Base-by-base conservation (phyloP, 345 rosid genomes). In the Linum lewisii region DNA sequence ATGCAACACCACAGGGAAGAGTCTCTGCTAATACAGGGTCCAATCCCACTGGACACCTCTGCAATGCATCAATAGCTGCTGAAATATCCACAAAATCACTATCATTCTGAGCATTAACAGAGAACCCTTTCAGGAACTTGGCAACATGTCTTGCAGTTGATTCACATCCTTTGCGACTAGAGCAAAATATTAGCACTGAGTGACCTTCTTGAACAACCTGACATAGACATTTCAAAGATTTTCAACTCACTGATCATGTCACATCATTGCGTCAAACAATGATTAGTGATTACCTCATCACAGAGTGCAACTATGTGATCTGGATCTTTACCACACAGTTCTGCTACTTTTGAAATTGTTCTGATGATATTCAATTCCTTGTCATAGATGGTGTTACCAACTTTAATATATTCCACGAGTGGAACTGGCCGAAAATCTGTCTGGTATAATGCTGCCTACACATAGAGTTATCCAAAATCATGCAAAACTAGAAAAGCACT, bases 361-460 rank as follows among this genome's bases (percentile, higher is more conserved):
- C 98, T 81, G 66, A 86, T 69, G 62, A 84, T 73, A 32, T 92
- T 85, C 86, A 92, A 70, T 73, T 81, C 77, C 78, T 84, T 83
- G 79, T 80, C 75, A 67, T 86, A 92, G 70, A 92, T 86, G 77
- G 87, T 79, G 74, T 80, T 80, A 56, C 93, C 93, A 73, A 83
- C 89, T 79, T 92, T 92, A 72, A 92, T 81, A 66, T 76, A 84
- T 66, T 92, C 98, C 76, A 80, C 95, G 44, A 92, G 76, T 13
- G 98, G 98, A 75, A 92, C 96, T 45, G 98, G 98, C 61, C 98
- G 90, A 63, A 88, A 92, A 65, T 92, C 83, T 47, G 98, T 92
- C 73, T 92, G 82, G 65, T 92, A 92, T 58, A 92, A 65, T 23
- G 96, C 98, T 63, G 98, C 96, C 98, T 92, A 74, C 62, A 58